Evolutionary conservation across 495 filamentous ascomycete genomes (phyloP), one percentile per base, ranked within the genome.

Genomic region (Gamarada debralockiae): DNA sequence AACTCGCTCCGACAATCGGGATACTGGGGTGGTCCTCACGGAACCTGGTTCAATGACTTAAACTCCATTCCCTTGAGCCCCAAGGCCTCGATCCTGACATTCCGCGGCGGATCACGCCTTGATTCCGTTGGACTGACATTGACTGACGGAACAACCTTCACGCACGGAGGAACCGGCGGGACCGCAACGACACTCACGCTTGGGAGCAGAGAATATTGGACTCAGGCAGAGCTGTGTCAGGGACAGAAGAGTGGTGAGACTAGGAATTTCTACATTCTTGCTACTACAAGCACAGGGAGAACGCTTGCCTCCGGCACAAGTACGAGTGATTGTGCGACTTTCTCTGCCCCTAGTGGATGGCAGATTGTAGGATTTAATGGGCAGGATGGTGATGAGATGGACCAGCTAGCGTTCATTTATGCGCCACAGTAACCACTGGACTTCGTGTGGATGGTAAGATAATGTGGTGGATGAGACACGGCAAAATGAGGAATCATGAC

Each of bases 381-480:
- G n/a, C 71, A 77, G 57, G 65, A 53, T 57, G 82, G 79, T 1
- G 73, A 79, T 55, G 79, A 83, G 65, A 56, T 86, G 40, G 81
- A 84, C 64, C 72, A 76, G 59, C 53, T 84, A 34, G 81, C 70
- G 6, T 77, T 85, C 59, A 65, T 84, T 34, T 84, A 71, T 61
- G 70, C 64, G 23, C 68, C 64, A 34, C 65, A 63, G 51, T 73
- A 67, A 53, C 34, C 7, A 48, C 80, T n/a, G 27, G 27, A 5
- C 10, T 29, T n/a, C n/a, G n/a, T n/a, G n/a, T 29, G 27, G 10
- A 29, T 29, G 27, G 10, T 4, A 4, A 29, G 27, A 29, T 29
- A 4, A 29, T 10, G 27, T 29, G 27, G 27, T 29, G 27, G 27
- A 29, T 29, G 27, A 29, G n/a, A n/a, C n/a, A n/a, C n/a, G n/a